These are phyloP conservation scores for Aspergillus ustus DNA, from an alignment of 2,329 filamentous ascomycete species.

Conservation along the genomic window DNA sequence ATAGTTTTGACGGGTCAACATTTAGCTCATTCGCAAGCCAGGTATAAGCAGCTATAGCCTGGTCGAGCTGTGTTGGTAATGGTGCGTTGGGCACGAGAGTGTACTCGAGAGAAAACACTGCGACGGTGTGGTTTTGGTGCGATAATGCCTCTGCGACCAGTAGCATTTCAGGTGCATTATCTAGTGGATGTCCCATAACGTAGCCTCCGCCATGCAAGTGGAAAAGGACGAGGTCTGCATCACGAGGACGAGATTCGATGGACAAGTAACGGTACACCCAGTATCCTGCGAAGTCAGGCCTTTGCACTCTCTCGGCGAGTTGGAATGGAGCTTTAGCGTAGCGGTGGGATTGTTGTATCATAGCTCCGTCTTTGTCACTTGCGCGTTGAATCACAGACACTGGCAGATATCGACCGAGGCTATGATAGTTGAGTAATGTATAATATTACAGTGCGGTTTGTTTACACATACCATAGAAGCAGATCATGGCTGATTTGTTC, in stretches of 20 bases:
- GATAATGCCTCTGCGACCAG: slow-evolving; percentile 22
- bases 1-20: slow-evolving; percentile 14
- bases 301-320: slow-evolving; percentile 7
- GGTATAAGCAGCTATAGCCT: slow-evolving; percentile 71
- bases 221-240: slow-evolving; percentile 24
- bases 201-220: slow-evolving; percentile 29
- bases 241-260: slow-evolving; percentile 5
- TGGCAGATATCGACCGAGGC: slow-evolving; percentile 12
- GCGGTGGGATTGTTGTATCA: slow-evolving; percentile 5
- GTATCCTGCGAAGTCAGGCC: slow-evolving; percentile 11
- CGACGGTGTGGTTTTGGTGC: slow-evolving; percentile 61
- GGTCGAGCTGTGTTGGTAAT: slow-evolving; percentile 73
- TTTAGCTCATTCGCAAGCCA: slow-evolving; percentile 17
- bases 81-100: slow-evolving; percentile 73
- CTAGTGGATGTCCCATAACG: slow-evolving; percentile 23
- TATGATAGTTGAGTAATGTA: background rate
- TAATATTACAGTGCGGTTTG: background rate
- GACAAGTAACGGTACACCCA: slow-evolving; percentile 14
- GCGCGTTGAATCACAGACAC: slow-evolving; percentile 13
- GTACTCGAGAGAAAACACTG: slow-evolving; percentile 79
- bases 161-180: slow-evolving; percentile 23
- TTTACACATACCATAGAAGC: slow-evolving; percentile 7
- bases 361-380: background rate
- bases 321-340: slow-evolving; percentile 11
- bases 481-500: slow-evolving; percentile 14